phyloP scores from a whole-genome alignment of 1,139 yeast species.

The Petasospora rhodanensis region DNA sequence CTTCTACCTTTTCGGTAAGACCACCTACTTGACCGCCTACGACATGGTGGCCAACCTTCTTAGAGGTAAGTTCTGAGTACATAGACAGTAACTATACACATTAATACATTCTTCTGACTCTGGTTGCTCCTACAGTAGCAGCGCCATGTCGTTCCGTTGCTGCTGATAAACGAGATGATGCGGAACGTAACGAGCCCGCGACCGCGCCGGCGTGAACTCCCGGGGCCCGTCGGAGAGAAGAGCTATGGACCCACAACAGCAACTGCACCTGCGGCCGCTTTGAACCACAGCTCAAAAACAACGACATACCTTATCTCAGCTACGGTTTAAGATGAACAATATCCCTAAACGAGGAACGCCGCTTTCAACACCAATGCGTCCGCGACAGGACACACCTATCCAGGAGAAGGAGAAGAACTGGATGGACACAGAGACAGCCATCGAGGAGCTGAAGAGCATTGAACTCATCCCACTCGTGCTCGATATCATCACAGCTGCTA shows the following conservation, averaged over 20 bases:
- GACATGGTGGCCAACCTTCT: constrained; percentile 72
- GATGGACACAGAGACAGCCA: constrained; percentile 13
- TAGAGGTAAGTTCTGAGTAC: constrained; percentile 54
- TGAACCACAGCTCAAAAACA: too few relatives aligned
- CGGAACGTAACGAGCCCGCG: too few relatives aligned
- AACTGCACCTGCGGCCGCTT: too few relatives aligned
- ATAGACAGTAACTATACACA: not conserved
- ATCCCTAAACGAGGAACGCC: constrained; percentile 8
- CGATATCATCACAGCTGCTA: constrained; percentile 24
- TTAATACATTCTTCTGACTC: too few relatives aligned
- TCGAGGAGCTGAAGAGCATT: constrained; percentile 17
- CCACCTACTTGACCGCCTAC: constrained; percentile 67
- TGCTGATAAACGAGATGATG: too few relatives aligned
- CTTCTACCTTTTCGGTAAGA: constrained; percentile 58
- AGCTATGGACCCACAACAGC: too few relatives aligned
- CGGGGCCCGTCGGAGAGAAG: too few relatives aligned
- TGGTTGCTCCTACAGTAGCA: too few relatives aligned
- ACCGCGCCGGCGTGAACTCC: too few relatives aligned
- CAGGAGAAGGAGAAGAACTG: constrained; percentile 11
- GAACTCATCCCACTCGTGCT: constrained; percentile 24
- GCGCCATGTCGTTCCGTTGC: too few relatives aligned
- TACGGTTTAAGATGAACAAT: constrained; percentile 3
- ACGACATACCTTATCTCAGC: too few relatives aligned
- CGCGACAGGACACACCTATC: constrained; percentile 7
- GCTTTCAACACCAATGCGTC: constrained; percentile 8